Percentiles rank a stretch among this genome's conserved stretches.
These are phyloP conservation scores for Hysterangium stoloniferum DNA, from an alignment of 768 basidiomycete species.

Conservation along the genomic window DNA sequence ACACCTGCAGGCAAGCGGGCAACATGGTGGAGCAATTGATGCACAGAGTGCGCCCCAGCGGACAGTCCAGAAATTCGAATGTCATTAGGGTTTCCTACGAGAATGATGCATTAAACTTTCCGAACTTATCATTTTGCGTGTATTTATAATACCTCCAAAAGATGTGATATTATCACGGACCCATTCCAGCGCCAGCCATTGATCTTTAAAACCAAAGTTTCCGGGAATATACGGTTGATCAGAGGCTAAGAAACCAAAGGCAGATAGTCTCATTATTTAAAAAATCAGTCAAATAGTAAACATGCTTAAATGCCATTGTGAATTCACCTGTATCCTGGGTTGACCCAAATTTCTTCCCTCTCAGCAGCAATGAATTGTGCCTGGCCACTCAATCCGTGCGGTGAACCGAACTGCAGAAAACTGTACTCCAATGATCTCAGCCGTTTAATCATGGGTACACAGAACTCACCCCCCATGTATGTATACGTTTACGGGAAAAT, in stretches of 20 bases:
- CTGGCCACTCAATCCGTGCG: slow-evolving; percentile 51
- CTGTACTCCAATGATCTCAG: slow-evolving; percentile 25
- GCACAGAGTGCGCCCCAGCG: slow-evolving; percentile 72
- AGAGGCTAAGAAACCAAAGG: slow-evolving; percentile 67
- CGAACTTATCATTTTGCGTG: too few relatives aligned
- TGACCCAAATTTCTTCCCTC: slow-evolving; percentile 64
- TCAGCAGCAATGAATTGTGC: slow-evolving; percentile 61
- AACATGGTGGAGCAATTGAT: slow-evolving; percentile 64
- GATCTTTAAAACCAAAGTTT: slow-evolving; percentile 82
- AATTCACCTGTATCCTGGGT: slow-evolving; percentile 51
- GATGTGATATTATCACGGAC: slow-evolving; percentile 54
- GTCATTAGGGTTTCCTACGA: slow-evolving; percentile 50
- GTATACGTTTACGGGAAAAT: slow-evolving; percentile 63
- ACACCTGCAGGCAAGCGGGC: slow-evolving; percentile 51
- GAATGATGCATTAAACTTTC: not conserved
- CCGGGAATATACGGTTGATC: slow-evolving; percentile 54
- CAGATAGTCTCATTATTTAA: slow-evolving; percentile 40
- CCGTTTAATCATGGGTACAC: not conserved
- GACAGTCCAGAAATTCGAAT: slow-evolving; percentile 65
- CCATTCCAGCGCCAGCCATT: slow-evolving; percentile 74
- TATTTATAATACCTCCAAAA: slow-evolving; percentile 59
- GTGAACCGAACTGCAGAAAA: slow-evolving; percentile 74
- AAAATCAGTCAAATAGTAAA: not conserved
- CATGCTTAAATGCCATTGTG: not conserved
- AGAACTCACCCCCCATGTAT: slow-evolving; percentile 62